Percentiles rank a stretch among this genome's conserved stretches.
These are phyloP conservation scores for Jacaranda copaia DNA, from an alignment of 257 asterid genomes.

Conservation along the genomic window DNA sequence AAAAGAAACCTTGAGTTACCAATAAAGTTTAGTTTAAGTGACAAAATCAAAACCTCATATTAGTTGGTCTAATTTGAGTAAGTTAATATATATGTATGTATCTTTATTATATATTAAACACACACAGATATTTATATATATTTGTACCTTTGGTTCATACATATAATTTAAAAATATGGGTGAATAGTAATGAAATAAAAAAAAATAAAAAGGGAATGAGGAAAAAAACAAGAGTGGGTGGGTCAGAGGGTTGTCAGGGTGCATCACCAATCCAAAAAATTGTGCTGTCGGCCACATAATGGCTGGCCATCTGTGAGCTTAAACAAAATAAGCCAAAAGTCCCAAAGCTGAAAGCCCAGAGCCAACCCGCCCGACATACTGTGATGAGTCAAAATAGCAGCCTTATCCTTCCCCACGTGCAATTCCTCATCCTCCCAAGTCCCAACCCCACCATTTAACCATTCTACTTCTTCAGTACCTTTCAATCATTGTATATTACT, in stretches of 20 bases:
- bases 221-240: slow-evolving; percentile 12
- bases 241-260: slow-evolving; percentile 38
- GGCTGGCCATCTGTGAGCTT: slow-evolving; percentile 18
- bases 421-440: slow-evolving; percentile 34
- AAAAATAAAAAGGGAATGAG: not conserved
- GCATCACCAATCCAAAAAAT: slow-evolving; percentile 42
- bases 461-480: no score
- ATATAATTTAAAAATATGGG: no score
- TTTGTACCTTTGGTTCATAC: no score
- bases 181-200: not conserved
- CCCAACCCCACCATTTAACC: slow-evolving; percentile 23
- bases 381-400: slow-evolving; percentile 45
- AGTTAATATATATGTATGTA: no score
- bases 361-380: slow-evolving; percentile 33
- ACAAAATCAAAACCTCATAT: no score
- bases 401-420: slow-evolving; percentile 58
- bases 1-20: no score
- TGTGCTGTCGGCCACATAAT: slow-evolving; percentile 62
- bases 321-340: not conserved
- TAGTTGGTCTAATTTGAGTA: no score
- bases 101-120: no score
- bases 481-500: no score
- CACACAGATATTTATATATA: no score
- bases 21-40: no score
- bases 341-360: not conserved